Percentiles rank a stretch among this genome's conserved stretches.
Evolutionary conservation across 768 basidiomycete species (phyloP).

Genomic region (Infundibulicybe gibba): DNA sequence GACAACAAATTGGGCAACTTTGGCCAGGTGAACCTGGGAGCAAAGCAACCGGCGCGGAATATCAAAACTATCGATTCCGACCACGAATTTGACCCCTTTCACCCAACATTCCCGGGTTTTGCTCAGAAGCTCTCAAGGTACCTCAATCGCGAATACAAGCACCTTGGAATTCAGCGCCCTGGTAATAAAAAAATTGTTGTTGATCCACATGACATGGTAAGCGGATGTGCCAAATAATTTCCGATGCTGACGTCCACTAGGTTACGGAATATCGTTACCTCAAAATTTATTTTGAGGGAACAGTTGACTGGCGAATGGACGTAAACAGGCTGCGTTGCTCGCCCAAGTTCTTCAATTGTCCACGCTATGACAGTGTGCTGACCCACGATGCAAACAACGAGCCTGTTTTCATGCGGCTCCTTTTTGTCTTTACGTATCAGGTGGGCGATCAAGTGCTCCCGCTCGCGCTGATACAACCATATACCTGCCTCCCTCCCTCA

Average conservation of each 20-base stretch:
- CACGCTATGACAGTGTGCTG: slow-evolving; percentile 23
- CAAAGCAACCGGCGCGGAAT: background rate
- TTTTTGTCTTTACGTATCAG: slow-evolving; percentile 16
- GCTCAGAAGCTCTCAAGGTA: slow-evolving; percentile 3
- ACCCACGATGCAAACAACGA: slow-evolving; percentile 7
- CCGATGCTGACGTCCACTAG: slow-evolving; percentile 4
- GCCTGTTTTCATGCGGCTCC: slow-evolving; percentile 13
- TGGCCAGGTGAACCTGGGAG: background rate
- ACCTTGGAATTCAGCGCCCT: no score
- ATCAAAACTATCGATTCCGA: background rate
- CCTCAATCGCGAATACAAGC: slow-evolving; percentile 9
- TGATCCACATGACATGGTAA: background rate
- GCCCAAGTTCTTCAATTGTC: slow-evolving; percentile 15
- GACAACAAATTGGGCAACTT: background rate
- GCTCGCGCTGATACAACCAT: slow-evolving; percentile 17
- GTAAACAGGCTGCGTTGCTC: slow-evolving; percentile 21
- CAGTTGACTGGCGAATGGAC: slow-evolving; percentile 15
- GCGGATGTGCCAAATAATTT: background rate
- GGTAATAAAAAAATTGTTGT: background rate
- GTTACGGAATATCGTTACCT: slow-evolving; percentile 16
- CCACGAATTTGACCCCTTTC: background rate
- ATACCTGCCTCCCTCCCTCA: background rate
- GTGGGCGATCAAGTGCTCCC: slow-evolving; percentile 8
- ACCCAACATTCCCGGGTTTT: slow-evolving; percentile 6
- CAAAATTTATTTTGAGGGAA: slow-evolving; percentile 19